Evolutionary conservation across 2,329 filamentous ascomycete genomes (phyloP).

Genomic region (Botrytis aclada): DNA sequence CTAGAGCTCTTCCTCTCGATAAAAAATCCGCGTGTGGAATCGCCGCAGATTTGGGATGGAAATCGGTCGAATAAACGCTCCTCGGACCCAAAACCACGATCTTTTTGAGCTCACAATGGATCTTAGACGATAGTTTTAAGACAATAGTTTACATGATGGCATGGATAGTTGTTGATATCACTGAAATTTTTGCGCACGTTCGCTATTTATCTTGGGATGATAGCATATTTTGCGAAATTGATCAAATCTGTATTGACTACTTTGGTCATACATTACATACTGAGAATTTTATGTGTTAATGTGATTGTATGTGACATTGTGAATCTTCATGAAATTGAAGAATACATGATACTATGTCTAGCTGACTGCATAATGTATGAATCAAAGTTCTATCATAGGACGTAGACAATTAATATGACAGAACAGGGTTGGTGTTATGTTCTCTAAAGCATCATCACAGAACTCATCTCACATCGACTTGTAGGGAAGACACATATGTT

Average conservation of each 20-base stretch:
- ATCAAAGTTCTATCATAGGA: not conserved
- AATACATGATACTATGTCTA: not conserved
- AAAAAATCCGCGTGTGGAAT: not conserved
- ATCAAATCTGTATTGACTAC: not conserved
- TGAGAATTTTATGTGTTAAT: not conserved
- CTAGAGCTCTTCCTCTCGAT: not conserved
- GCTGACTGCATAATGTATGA: not conserved
- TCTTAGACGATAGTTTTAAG: not conserved
- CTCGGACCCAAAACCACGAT: conserved; percentile 39
- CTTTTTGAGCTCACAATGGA: conserved; percentile 30
- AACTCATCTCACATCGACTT: not conserved
- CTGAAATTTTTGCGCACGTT: conserved; percentile 19
- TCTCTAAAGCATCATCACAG: too few species aligned
- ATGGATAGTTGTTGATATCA: conserved; percentile 14
- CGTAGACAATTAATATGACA: not conserved
- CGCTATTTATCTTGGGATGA: not conserved
- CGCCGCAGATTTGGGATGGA: not conserved
- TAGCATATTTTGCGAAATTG: not conserved
- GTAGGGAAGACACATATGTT: not conserved
- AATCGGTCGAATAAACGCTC: conserved; percentile 29
- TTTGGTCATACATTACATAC: not conserved
- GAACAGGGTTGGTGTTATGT: not conserved
- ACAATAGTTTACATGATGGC: not conserved
- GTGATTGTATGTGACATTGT: not conserved
- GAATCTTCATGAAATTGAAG: not conserved